A percentile compares a stretch with the other conserved stretches of the same genome.
Conservation (phyloP, 169 alveolate species). For the Eimeria acervulina region DNA sequence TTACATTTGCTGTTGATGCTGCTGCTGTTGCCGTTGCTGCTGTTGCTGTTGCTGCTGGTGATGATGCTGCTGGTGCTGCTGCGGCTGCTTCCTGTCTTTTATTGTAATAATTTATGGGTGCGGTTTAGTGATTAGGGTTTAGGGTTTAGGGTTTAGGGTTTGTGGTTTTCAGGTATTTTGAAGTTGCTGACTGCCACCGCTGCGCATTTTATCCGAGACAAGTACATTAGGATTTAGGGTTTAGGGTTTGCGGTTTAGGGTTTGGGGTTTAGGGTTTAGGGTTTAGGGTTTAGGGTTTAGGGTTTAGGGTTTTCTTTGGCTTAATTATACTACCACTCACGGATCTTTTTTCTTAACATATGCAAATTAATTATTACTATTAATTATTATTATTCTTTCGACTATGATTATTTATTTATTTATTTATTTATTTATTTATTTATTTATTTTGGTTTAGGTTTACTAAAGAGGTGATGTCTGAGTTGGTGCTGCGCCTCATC, state of each 20-base stretch:
- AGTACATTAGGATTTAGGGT: slow-evolving; percentile 18
- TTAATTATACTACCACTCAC: too few relatives aligned
- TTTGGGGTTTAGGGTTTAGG: slow-evolving; percentile 27
- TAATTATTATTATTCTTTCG: neutral
- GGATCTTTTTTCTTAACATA: neutral
- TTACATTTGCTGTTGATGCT: too few relatives aligned
- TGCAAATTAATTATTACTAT: neutral
- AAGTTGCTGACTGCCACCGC: slow-evolving; percentile 43
- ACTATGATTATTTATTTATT: neutral
- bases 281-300: neutral
- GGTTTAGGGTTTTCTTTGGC: too few relatives aligned
- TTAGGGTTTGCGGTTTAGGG: slow-evolving; percentile 35
- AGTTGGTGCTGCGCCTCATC: too few relatives aligned
- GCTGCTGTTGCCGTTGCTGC: too few relatives aligned
- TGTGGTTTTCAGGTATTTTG: slow-evolving; percentile 20
- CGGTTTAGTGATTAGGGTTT: neutral
- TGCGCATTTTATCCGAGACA: slow-evolving; percentile 43
- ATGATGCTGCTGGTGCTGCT: too few relatives aligned
- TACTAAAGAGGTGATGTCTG: too few relatives aligned
- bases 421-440: neutral
- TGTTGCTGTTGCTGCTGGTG: neutral
- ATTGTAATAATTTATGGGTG: neutral
- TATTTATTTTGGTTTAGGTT: neutral
- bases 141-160: too few relatives aligned
- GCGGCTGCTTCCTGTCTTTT: too few relatives aligned